Evolutionary conservation across 2,329 filamentous ascomycete species (phyloP).

Genomic region (Beauveria sp.): DNA sequence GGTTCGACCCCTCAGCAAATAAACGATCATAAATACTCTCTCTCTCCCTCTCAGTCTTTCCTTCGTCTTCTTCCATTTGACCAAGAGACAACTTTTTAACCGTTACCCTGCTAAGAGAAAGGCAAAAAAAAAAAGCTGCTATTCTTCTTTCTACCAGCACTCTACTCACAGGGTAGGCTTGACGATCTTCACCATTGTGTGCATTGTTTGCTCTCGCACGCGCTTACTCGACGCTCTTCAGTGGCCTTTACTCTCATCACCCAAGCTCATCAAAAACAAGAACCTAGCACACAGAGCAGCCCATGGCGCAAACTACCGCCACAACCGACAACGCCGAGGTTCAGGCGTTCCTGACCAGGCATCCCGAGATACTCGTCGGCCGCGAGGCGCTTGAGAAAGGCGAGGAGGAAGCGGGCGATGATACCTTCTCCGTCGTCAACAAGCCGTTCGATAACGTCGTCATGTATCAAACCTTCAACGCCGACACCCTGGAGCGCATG

Average conservation of each 20-base stretch:
- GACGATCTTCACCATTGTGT: background rate
- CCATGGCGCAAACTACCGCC: background rate
- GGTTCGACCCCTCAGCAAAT: background rate
- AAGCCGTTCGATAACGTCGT: conserved; percentile 13
- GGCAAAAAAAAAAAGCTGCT: too few relatives aligned
- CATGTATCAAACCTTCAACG: conserved; percentile 13
- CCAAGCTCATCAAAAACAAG: background rate
- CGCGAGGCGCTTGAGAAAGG: conserved; percentile 12
- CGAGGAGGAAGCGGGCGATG: conserved; percentile 5
- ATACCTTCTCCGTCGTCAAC: conserved; percentile 15
- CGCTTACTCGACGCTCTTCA: background rate
- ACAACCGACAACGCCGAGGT: background rate
- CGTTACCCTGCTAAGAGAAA: too few relatives aligned
- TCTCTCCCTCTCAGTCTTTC: background rate
- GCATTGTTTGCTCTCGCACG: background rate
- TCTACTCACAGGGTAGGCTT: background rate
- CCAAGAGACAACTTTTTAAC: too few relatives aligned
- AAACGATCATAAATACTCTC: background rate
- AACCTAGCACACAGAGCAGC: background rate
- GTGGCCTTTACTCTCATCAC: background rate
- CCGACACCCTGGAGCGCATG: conserved; percentile 13
- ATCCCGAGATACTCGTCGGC: conserved; percentile 14
- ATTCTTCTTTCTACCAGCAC: background rate
- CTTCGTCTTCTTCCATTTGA: background rate
- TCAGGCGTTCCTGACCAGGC: conserved; percentile 11